phyloP scores from a whole-genome alignment of 257 asterid species.

The Dorcoceras hygrometricum region DNA sequence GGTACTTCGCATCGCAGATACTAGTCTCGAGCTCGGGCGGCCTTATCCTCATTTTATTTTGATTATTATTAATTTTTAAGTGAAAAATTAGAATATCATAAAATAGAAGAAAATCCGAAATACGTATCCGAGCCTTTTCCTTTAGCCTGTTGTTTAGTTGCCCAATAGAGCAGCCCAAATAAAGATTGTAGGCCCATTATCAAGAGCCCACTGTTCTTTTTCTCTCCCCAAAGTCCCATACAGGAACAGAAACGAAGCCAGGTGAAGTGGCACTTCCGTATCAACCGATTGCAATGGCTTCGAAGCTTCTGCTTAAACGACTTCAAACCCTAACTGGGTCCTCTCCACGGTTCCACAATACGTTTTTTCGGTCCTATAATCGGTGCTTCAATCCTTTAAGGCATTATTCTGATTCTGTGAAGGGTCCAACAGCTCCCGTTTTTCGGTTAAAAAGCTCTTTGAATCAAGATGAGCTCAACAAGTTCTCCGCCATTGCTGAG shows the following conservation, averaged over 20 bases:
- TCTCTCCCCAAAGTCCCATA: no score
- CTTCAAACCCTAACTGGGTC: conserved; percentile 34
- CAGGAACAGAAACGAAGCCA: background rate
- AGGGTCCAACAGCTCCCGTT: conserved; percentile 18
- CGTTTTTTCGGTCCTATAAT: background rate
- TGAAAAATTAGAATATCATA: no score
- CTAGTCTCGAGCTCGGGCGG: no score
- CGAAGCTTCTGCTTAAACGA: conserved; percentile 42
- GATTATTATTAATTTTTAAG: no score
- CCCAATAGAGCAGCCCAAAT: background rate
- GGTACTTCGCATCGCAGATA: no score
- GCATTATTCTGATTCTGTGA: conserved; percentile 34
- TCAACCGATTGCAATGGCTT: conserved; percentile 35
- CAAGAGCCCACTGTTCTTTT: conserved; percentile 1
- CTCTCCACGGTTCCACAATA: background rate
- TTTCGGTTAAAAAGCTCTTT: conserved; percentile 50
- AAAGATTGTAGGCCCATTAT: background rate
- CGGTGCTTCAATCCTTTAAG: conserved; percentile 25
- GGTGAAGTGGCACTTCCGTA: background rate
- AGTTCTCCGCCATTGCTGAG: conserved; percentile 67
- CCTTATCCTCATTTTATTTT: no score
- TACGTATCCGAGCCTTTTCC: no score
- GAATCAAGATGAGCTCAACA: conserved; percentile 62
- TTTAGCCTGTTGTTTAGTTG: background rate
- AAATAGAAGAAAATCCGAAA: no score